Base-by-base conservation (phyloP, 768 basidiomycete genomes). In the Stropharia rugosoannulata region DNA sequence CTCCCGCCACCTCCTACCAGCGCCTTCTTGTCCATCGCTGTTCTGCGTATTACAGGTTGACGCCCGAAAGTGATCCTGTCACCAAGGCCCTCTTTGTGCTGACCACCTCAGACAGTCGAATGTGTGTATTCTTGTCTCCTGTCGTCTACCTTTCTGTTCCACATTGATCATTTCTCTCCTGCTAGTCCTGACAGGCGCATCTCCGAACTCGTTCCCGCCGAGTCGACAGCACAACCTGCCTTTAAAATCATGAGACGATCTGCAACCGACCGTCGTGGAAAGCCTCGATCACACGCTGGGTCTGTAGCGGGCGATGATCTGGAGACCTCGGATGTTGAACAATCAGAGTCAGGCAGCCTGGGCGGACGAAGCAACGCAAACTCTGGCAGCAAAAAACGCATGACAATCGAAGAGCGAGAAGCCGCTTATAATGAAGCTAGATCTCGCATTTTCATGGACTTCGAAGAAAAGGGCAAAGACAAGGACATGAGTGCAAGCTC, bases 361-460 rank as follows among this genome's bases (percentile, higher is more conserved):
- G 87, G 87, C 51, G 85, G 83, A 16, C 80, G 85, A 48, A 87
- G 87, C 67, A 87, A 79, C 63, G 74, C 85, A 4, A 81, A 80
- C 46, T 75, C 81, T 49, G 81, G 80, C 58, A 80, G 71, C 63
- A 90, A 87, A 74, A 85, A 88, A 65, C 80, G 80, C 29, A 83
- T 84, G 75, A 93, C 93, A 2, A 85, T 94, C 19, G 88, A 90
- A 64, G 86, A 94, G 68, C 87, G 92, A 32, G 90, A 90, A 65
- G 93, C 89, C 0, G 93, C 90, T n/a, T 94, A 94, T 62, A 89
- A 90, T 51, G 86, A 90, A 69, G 92, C 92, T 27, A 83, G 93
- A 44, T 87, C 84, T 37, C 82, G 92, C 54, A 94, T 94, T 61
- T 94, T 94, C 73, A 87, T 90, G 83, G 86, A 73, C 60, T 90